Percentiles rank a stretch among this genome's conserved stretches.
phyloP scores from a whole-genome alignment of 257 asterid genomes.

The Jasminum sambac region DNA sequence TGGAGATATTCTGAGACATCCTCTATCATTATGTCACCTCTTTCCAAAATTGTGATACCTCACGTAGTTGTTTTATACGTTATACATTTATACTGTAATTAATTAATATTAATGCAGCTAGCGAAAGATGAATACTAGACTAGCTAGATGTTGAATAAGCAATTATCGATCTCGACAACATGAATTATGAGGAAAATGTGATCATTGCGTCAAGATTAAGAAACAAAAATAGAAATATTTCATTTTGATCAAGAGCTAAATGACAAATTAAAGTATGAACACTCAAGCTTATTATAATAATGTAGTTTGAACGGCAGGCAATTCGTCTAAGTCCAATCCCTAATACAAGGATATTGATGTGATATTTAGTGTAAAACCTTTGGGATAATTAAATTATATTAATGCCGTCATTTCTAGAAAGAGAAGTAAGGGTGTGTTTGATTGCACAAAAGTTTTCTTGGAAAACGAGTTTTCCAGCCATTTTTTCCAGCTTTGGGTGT shows the following conservation, averaged over 20 bases:
- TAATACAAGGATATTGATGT: slow-evolving; percentile 44
- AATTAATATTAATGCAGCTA: background rate
- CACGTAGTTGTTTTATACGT: no score
- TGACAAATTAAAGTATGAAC: slow-evolving; percentile 1
- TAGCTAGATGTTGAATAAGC: slow-evolving; percentile 20
- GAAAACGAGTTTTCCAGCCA: no score
- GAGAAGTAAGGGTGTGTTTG: no score
- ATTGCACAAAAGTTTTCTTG: no score
- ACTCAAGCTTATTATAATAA: background rate
- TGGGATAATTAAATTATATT: background rate
- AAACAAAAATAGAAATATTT: slow-evolving; percentile 50
- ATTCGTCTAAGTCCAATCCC: slow-evolving; percentile 80
- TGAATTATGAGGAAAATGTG: slow-evolving; percentile 27
- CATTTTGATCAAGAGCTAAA: slow-evolving; percentile 55
- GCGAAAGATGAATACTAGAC: slow-evolving; percentile 18
- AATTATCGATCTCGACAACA: slow-evolving; percentile 18
- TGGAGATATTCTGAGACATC: no score
- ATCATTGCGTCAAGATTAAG: slow-evolving; percentile 25
- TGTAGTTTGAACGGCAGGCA: slow-evolving; percentile 94
- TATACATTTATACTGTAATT: no score
- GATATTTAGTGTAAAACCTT: background rate
- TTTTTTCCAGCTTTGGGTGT: no score
- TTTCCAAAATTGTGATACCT: no score
- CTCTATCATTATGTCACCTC: no score
- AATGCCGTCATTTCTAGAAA: background rate